Evolutionary conservation across 371 early-diverging fungal genomes (phyloP).

Genomic region (Mucor plumbeus): DNA sequence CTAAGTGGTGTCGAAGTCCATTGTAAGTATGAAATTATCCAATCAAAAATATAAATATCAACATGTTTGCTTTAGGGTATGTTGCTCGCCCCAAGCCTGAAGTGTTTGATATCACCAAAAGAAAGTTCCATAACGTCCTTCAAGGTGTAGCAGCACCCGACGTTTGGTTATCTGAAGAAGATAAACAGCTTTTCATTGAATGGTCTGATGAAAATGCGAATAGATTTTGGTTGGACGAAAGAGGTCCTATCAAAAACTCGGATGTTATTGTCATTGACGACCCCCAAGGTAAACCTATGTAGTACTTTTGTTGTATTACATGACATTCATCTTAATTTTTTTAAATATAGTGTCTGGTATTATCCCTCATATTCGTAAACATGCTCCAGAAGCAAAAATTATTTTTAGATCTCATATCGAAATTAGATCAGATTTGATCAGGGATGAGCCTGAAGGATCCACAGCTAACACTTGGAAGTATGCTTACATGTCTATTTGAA

Average conservation of each 20-base stretch:
- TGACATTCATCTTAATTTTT: background rate
- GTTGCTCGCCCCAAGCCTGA: constrained; percentile 81
- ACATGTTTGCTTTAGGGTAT: constrained; percentile 50
- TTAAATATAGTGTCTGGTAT: constrained; percentile 65
- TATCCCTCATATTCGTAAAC: constrained; percentile 74
- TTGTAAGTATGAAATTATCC: constrained; percentile 48
- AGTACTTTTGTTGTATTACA: background rate
- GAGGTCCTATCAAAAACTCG: constrained; percentile 69
- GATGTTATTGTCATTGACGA: constrained; percentile 90
- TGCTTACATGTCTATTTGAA: constrained; percentile 2
- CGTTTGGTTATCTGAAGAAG: constrained; percentile 66
- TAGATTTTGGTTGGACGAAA: constrained; percentile 72
- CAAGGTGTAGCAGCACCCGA: constrained; percentile 82
- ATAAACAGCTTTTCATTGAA: constrained; percentile 70
- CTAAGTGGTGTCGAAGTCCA: constrained; percentile 70
- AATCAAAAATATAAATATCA: background rate
- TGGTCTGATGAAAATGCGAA: constrained; percentile 83
- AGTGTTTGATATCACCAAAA: constrained; percentile 84
- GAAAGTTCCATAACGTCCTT: constrained; percentile 89
- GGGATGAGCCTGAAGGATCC: constrained; percentile 55
- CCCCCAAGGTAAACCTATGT: constrained; percentile 69
- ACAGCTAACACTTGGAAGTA: constrained; percentile 71
- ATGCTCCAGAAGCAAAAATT: constrained; percentile 72
- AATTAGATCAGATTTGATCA: constrained; percentile 75
- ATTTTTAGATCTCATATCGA: constrained; percentile 91